Evolutionary conservation across 345 rosid genomes (phyloP).

Genomic region (Syzygium grande): DNA sequence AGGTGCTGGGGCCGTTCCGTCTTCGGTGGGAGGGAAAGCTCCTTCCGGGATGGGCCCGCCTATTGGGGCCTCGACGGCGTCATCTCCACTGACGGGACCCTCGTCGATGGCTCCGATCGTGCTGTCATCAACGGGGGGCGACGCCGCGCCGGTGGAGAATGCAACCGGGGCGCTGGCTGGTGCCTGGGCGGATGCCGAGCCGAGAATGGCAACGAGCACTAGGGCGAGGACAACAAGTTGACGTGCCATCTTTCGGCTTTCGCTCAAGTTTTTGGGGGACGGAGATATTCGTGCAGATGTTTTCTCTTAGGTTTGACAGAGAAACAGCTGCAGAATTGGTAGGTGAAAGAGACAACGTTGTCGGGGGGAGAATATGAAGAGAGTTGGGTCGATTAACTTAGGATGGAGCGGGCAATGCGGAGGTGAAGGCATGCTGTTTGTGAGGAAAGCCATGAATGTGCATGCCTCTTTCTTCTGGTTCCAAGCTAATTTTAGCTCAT

Average conservation of each 20-base stretch:
- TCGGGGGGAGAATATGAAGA: not conserved
- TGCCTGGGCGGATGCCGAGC: conserved; percentile 1
- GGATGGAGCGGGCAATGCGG: not conserved
- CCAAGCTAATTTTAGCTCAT: not conserved
- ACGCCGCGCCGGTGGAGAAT: not conserved
- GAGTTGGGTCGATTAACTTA: not conserved
- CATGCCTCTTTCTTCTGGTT: not conserved
- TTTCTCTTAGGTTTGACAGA: not conserved
- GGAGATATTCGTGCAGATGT: not conserved
- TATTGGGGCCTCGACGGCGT: not conserved
- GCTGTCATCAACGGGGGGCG: not conserved
- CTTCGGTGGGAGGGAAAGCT: not conserved
- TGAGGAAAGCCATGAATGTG: not conserved
- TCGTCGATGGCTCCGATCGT: not conserved
- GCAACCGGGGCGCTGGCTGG: not conserved
- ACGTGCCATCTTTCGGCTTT: not conserved
- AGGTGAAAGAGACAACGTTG: not conserved
- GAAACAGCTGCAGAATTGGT: not conserved
- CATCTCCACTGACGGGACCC: not conserved
- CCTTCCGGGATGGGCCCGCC: not conserved
- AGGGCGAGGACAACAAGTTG: not conserved
- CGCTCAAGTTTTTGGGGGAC: too few relatives aligned
- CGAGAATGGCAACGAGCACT: not conserved
- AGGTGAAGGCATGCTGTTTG: not conserved
- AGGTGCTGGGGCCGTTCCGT: not conserved